These are phyloP conservation scores for Penicillium sp. DNA, from an alignment of 2,329 filamentous ascomycete genomes.

Conservation along the genomic window DNA sequence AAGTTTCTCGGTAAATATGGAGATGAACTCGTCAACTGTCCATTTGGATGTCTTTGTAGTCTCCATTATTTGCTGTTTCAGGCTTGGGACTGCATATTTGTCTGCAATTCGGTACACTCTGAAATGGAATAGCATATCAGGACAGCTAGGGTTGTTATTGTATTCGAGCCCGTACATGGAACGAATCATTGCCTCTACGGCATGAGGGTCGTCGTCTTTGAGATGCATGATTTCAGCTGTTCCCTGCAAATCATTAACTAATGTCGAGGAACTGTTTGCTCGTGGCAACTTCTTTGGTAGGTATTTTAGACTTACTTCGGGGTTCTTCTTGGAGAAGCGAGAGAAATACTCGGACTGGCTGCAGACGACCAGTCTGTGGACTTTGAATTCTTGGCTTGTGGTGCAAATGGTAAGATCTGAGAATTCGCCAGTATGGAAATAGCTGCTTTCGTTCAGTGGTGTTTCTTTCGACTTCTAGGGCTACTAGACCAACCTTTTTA, in stretches of 20 bases:
- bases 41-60: too few relatives aligned
- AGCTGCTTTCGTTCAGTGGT: background rate
- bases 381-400: background rate
- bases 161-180: background rate
- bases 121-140: background rate
- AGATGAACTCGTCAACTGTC: too few relatives aligned
- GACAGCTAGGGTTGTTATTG: background rate
- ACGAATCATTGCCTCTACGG: background rate
- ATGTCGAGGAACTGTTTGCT: too few relatives aligned
- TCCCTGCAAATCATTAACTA: background rate
- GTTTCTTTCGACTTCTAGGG: too few relatives aligned
- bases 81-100: background rate
- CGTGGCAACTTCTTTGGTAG: too few relatives aligned
- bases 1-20: too few relatives aligned
- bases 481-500: too few relatives aligned
- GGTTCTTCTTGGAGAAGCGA: background rate
- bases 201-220: conserved; percentile 3
- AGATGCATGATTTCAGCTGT: background rate
- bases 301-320: background rate
- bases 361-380: background rate
- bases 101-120: background rate
- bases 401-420: conserved; percentile 1
- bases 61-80: too few relatives aligned
- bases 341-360: background rate
- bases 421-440: background rate